phyloP scores from a whole-genome alignment of 345 rosid species.

The Salix koriyanagi region DNA sequence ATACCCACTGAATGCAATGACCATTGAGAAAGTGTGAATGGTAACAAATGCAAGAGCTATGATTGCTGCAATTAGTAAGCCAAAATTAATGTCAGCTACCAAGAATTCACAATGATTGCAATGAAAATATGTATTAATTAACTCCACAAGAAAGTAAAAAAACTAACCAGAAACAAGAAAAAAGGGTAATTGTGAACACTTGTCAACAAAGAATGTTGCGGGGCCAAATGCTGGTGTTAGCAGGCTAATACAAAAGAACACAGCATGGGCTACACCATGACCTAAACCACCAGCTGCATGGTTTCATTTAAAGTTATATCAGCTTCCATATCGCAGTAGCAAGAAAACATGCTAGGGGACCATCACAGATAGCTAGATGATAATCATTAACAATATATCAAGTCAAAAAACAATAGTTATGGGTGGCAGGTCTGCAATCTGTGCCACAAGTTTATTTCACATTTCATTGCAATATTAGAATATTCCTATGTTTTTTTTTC shows the following conservation, averaged over 20 bases:
- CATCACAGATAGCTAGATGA: neutral
- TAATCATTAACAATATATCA: neutral
- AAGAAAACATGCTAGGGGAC: conserved; percentile 6
- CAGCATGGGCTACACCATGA: conserved; percentile 97
- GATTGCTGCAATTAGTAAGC: conserved; percentile 53
- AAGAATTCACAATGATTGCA: conserved; percentile 6
- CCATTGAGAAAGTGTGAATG: conserved; percentile 95
- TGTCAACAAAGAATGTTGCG: conserved; percentile 72
- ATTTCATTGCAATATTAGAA: neutral
- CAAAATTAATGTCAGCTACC: conserved; percentile 4
- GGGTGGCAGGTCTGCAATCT: too few species aligned
- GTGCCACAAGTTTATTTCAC: neutral
- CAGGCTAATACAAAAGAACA: conserved; percentile 91
- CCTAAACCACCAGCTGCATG: conserved; percentile 99
- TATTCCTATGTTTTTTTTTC: neutral
- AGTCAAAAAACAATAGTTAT: neutral
- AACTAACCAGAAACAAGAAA: conserved; percentile 90
- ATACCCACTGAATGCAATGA: conserved; percentile 86
- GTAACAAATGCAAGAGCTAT: conserved; percentile 88
- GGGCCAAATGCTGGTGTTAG: conserved; percentile 96
- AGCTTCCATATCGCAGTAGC: conserved; percentile 15
- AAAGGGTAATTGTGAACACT: conserved; percentile 78
- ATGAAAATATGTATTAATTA: neutral
- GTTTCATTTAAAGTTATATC: conserved; percentile 24
- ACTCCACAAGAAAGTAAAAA: neutral